A percentile compares a stretch with the other conserved stretches of the same genome.
phyloP scores from a whole-genome alignment of 257 asterid genomes.

The Orobanche coerulescens region DNA sequence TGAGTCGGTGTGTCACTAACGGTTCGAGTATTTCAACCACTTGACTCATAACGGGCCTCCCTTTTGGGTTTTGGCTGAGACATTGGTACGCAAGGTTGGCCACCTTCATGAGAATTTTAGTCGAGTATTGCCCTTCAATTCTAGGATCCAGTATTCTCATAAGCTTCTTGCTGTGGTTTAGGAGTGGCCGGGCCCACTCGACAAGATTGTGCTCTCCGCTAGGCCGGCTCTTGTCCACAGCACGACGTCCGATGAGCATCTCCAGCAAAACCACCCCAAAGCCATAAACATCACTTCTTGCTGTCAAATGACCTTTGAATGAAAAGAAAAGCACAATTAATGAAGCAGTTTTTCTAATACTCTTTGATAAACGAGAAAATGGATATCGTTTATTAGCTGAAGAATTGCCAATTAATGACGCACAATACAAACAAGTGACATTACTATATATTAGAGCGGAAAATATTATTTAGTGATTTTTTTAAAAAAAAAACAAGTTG shows the following conservation, averaged over 20 bases:
- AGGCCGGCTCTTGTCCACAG: slow-evolving; percentile 90
- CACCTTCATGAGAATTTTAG: slow-evolving; percentile 53
- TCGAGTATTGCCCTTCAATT: slow-evolving; percentile 85
- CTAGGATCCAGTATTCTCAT: slow-evolving; percentile 71
- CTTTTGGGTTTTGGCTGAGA: slow-evolving; percentile 88
- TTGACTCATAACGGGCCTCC: slow-evolving; percentile 81
- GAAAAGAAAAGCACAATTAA: background rate
- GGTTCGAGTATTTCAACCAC: slow-evolving; percentile 82
- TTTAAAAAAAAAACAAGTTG: no score
- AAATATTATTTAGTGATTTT: no score
- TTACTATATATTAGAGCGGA: background rate
- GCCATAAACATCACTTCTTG: slow-evolving; percentile 85
- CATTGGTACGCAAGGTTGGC: slow-evolving; percentile 82
- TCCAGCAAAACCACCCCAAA: slow-evolving; percentile 91
- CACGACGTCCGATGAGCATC: slow-evolving; percentile 80
- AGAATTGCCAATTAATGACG: background rate
- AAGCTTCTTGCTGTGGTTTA: slow-evolving; percentile 66
- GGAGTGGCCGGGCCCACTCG: slow-evolving; percentile 87
- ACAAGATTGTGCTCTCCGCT: slow-evolving; percentile 89
- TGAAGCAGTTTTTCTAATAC: no score
- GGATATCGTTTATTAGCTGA: background rate
- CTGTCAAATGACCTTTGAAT: slow-evolving; percentile 76
- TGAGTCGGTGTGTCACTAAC: slow-evolving; percentile 42
- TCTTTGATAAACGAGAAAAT: no score
- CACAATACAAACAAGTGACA: background rate